Evolutionary conservation across 2,329 filamentous ascomycete species (phyloP).

Genomic region (Aspergillus fructus): DNA sequence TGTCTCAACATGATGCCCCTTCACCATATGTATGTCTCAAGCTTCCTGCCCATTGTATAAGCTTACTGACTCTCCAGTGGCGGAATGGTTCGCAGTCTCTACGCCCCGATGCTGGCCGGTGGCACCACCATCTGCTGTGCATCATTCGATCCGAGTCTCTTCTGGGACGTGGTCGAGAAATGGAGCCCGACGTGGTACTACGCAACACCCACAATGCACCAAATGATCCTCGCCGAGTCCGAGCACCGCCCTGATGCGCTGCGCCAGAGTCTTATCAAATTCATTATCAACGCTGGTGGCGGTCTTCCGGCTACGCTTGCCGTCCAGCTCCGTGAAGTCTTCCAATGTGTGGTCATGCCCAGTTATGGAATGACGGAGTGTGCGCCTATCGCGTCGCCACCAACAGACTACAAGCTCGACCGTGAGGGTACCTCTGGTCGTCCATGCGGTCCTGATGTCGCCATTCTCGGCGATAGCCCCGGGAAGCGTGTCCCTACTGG

Average conservation of each 20-base stretch:
- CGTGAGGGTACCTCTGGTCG: constrained; percentile 55
- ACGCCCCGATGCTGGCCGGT: constrained; percentile 55
- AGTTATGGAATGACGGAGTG: constrained; percentile 63
- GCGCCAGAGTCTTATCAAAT: constrained; percentile 46
- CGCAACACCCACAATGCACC: constrained; percentile 59
- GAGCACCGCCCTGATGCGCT: constrained; percentile 41
- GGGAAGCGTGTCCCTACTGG: constrained; percentile 23
- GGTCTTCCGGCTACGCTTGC: constrained; percentile 55
- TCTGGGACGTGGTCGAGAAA: constrained; percentile 56
- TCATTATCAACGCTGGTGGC: constrained; percentile 59
- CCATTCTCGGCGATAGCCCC: constrained; percentile 48
- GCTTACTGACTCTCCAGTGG: constrained; percentile 34
- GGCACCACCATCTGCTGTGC: constrained; percentile 56
- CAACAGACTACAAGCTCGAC: constrained; percentile 53
- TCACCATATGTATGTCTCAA: constrained; percentile 53
- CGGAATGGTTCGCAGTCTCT: constrained; percentile 55
- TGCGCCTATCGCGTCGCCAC: constrained; percentile 59
- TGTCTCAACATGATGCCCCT: constrained; percentile 63
- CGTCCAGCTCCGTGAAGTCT: constrained; percentile 49
- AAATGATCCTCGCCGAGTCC: constrained; percentile 52
- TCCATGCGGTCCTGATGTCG: constrained; percentile 52
- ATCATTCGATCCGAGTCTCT: constrained; percentile 55
- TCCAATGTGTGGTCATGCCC: constrained; percentile 53
- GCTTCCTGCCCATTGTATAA: background rate
- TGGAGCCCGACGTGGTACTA: constrained; percentile 58